Evolutionary conservation across 2,329 filamentous ascomycete species (phyloP), one percentile per base, ranked within the genome.

Genomic region (Lasiodiplodia citricola): DNA sequence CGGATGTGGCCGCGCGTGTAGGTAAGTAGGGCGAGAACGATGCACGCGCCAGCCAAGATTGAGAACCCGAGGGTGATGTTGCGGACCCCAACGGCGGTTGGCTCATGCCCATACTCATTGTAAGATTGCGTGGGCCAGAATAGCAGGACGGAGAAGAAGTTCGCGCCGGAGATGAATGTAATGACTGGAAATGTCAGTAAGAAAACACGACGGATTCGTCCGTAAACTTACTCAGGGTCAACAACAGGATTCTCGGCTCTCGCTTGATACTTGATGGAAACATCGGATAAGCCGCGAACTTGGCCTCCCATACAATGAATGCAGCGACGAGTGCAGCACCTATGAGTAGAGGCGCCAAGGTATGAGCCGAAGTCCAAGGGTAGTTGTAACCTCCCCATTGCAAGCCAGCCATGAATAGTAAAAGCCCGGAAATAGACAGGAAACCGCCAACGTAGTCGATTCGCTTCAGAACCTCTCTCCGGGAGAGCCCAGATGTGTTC

Each of bases 161-260:
- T 77, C 73, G 78, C 78, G 56, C 77, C 77, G 4, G 76, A 75
- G n/a, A 77, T 73, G 68, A 78, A 79, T 25, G 76, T 75, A n/a
- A 79, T 72, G 21, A 75, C 71, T 63, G n/a, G 23, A 47, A 21
- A 10, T 28, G 44, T 63, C 16, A 51, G 41, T n/a, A 13, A 7
- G 13, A 10, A 16, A n/a, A 21, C 21, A 18, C 3, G 3, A 3
- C 28, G 3, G 23, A 6, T 6, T n/a, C 14, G 14, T 18, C 31
- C 25, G 25, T 21, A 5, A 18, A 14, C 58, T 51, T 63, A 63
- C 58, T 18, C 2, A 86, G 87, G 0, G 88, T 86, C 0, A 88
- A 88, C 11, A 91, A 85, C 16, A 67, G 54, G 5, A 67, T 60
- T 25, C 66, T 41, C 18, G 66, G 66, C 23, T 67, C 66, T 41